phyloP scores from a whole-genome alignment of 495 filamentous ascomycete species.

The Penicillium cosmopolitanum region DNA sequence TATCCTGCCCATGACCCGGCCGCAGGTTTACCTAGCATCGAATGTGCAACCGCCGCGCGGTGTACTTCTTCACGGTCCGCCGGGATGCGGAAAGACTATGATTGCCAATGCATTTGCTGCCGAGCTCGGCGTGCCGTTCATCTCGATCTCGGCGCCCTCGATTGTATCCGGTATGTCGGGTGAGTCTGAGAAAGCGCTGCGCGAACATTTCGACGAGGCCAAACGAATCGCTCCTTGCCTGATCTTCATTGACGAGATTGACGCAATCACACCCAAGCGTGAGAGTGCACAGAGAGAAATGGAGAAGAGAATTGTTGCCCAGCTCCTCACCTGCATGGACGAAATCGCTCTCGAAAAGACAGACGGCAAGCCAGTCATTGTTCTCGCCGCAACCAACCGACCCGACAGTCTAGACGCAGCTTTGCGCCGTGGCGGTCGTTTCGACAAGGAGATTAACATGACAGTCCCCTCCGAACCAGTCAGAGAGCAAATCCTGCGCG shows the following conservation, averaged over 20 bases:
- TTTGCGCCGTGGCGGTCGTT: constrained; percentile 80
- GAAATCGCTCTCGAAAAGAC: constrained; percentile 80
- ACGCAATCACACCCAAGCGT: constrained; percentile 91
- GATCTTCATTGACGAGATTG: constrained; percentile 95
- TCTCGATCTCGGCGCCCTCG: constrained; percentile 86
- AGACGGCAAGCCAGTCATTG: constrained; percentile 86
- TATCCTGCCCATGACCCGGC: constrained; percentile 76
- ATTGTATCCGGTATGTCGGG: constrained; percentile 94
- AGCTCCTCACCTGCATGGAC: constrained; percentile 88
- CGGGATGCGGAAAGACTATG: constrained; percentile 95
- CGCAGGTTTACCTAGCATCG: constrained; percentile 63
- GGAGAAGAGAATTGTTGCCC: constrained; percentile 95
- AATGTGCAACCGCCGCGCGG: constrained; percentile 79
- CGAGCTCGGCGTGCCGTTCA: constrained; percentile 81
- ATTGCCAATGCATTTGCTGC: constrained; percentile 90
- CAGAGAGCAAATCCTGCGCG: constrained; percentile 80
- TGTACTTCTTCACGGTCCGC: constrained; percentile 88
- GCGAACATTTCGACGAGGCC: constrained; percentile 89
- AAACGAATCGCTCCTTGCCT: constrained; percentile 86
- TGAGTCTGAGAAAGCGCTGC: constrained; percentile 91
- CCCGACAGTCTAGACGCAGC: constrained; percentile 90
- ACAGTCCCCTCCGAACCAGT: constrained; percentile 88
- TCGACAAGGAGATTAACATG: constrained; percentile 92
- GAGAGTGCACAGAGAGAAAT: constrained; percentile 96
- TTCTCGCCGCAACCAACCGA: constrained; percentile 90